Evolutionary conservation across 768 basidiomycete genomes (phyloP).

Genomic region (Omphalotus guepiniiformis): DNA sequence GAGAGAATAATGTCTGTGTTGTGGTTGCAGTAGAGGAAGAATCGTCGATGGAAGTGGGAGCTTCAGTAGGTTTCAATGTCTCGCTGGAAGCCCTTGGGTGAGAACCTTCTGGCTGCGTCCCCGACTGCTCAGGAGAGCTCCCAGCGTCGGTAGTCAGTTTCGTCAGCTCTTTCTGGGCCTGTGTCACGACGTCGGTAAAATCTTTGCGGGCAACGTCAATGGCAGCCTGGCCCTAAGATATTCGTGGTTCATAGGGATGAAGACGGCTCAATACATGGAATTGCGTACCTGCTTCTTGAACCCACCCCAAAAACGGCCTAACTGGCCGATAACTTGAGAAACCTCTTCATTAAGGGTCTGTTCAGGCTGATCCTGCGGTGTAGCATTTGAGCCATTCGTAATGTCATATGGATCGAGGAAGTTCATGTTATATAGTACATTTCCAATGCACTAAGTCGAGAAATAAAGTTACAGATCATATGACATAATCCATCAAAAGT

Average conservation of each 20-base stretch:
- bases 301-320: slow-evolving; percentile 87
- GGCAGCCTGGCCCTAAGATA: slow-evolving; percentile 61
- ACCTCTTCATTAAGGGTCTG: slow-evolving; percentile 84
- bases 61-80: slow-evolving; percentile 20
- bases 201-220: slow-evolving; percentile 71
- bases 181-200: slow-evolving; percentile 63
- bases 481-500: slow-evolving; percentile 3
- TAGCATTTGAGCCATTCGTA: slow-evolving; percentile 38
- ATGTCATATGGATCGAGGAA: slow-evolving; percentile 71
- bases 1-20: slow-evolving; percentile 52
- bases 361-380: slow-evolving; percentile 38
- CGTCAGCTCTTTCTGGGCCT: slow-evolving; percentile 74
- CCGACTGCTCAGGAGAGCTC: slow-evolving; percentile 10
- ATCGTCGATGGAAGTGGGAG: slow-evolving; percentile 20
- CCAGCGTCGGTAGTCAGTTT: slow-evolving; percentile 46
- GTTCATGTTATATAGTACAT: slow-evolving; percentile 63
- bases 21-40: slow-evolving; percentile 20
- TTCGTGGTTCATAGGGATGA: neutral
- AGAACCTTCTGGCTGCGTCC: slow-evolving; percentile 7
- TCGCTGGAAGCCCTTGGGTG: slow-evolving; percentile 19
- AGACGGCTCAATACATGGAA: neutral
- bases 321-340: slow-evolving; percentile 80
- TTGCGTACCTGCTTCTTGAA: slow-evolving; percentile 78
- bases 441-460: neutral
- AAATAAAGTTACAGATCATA: neutral